These are phyloP conservation scores for Funneliformis mosseae DNA, from an alignment of 192 early-diverging fungal genomes.

Conservation along the genomic window DNA sequence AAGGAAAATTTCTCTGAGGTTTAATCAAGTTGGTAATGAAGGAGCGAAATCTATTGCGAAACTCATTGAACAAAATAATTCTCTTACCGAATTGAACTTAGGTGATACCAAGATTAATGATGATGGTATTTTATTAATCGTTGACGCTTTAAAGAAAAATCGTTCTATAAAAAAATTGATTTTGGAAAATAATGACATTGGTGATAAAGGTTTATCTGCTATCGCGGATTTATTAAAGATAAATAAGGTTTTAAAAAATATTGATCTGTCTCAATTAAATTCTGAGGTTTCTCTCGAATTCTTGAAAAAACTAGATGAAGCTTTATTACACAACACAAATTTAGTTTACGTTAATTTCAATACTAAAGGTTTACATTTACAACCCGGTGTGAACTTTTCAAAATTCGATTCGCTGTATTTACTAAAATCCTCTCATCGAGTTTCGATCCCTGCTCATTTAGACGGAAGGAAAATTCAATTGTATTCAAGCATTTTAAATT, in stretches of 20 bases:
- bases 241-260: neutral
- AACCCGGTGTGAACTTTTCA: neutral
- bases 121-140: neutral
- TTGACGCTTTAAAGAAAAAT: neutral
- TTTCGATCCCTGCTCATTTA: neutral
- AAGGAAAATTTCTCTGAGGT: neutral
- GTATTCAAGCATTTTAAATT: neutral
- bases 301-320: neutral
- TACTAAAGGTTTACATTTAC: neutral
- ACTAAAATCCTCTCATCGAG: neutral
- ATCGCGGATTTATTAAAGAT: neutral
- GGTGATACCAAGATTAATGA: neutral
- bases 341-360: neutral
- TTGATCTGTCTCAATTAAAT: neutral
- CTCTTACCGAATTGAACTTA: neutral
- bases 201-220: neutral
- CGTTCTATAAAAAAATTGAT: neutral
- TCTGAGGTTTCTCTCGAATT: neutral
- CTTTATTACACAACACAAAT: neutral
- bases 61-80: neutral
- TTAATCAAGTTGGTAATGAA: neutral
- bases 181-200: neutral
- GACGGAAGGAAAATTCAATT: neutral
- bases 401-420: neutral
- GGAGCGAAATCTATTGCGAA: neutral